phyloP scores from a whole-genome alignment of 2,329 filamentous ascomycete genomes.

The Fusarium falciforme region DNA sequence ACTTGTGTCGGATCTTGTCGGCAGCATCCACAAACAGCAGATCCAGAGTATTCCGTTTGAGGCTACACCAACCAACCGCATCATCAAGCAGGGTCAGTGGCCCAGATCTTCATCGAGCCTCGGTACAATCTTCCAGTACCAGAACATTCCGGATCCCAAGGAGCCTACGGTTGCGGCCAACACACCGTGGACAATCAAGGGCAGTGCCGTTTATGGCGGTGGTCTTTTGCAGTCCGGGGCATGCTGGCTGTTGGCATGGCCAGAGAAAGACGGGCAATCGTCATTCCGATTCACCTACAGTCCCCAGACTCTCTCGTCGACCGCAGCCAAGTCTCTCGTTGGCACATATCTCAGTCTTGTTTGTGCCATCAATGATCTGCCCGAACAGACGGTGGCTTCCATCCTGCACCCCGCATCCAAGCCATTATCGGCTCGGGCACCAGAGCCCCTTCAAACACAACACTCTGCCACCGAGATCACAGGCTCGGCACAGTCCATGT shows the following conservation, averaged over 20 bases:
- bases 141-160: not conserved
- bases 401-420: not conserved
- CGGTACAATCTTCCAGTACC: not conserved
- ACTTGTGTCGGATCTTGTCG: not conserved
- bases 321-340: not conserved
- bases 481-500: not conserved
- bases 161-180: not conserved
- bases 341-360: not conserved
- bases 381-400: not conserved
- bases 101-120: not conserved
- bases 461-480: not conserved
- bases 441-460: not conserved
- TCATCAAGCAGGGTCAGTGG: not conserved
- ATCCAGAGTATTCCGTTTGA: not conserved
- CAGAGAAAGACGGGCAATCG: not conserved
- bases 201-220: not conserved
- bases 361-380: not conserved
- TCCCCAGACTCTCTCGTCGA: not conserved
- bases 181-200: not conserved
- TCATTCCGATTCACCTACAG: not conserved
- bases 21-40: not conserved
- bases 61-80: not conserved
- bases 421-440: not conserved
- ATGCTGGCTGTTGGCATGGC: not conserved
- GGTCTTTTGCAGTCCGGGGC: not conserved